Evolutionary conservation across 495 filamentous ascomycete species (phyloP).

Genomic region (Hyaloscypha variabilis): DNA sequence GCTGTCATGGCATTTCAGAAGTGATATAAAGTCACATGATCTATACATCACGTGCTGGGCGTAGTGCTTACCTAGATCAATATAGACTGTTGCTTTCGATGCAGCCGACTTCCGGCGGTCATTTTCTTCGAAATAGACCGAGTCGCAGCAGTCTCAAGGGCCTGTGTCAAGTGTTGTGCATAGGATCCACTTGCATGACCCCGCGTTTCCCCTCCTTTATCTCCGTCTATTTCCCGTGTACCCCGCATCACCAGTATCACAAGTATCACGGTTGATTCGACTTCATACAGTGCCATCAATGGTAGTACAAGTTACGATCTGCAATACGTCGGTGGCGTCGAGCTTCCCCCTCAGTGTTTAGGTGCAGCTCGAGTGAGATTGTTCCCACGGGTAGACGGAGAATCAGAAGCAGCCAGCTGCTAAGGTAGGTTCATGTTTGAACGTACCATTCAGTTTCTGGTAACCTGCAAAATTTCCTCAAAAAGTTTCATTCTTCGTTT

Average conservation of each 20-base stretch:
- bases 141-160: neutral
- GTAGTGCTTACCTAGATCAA: neutral
- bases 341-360: neutral
- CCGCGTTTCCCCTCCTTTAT: neutral
- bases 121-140: neutral
- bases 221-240: neutral
- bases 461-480: neutral
- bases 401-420: neutral
- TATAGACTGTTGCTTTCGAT: neutral
- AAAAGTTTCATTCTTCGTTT: neutral
- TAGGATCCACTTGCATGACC: neutral
- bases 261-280: neutral
- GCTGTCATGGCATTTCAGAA: constrained; percentile 60
- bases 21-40: constrained; percentile 19
- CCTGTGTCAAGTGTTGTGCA: neutral
- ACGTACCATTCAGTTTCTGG: too few species aligned
- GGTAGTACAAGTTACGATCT: neutral
- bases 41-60: neutral
- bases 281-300: too few species aligned
- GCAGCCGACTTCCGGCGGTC: neutral
- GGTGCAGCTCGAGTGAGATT: neutral
- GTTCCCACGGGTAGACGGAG: neutral
- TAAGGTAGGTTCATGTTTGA: too few species aligned
- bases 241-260: neutral
- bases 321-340: neutral